Evolutionary conservation across 441 rosid genomes (phyloP).

Genomic region (Bruguiera hainesii): DNA sequence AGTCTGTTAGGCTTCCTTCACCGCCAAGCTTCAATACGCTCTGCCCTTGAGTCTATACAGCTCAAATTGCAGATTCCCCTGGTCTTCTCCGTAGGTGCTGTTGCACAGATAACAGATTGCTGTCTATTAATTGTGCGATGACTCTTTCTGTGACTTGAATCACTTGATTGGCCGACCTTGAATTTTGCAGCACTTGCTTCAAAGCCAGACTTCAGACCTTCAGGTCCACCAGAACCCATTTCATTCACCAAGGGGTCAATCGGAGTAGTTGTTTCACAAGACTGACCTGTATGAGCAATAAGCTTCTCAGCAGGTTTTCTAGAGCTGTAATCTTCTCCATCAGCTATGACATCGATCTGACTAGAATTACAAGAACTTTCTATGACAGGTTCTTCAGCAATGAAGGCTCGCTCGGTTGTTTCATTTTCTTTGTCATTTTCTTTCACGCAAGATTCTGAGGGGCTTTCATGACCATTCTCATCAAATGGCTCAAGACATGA

Average conservation of each 20-base stretch:
- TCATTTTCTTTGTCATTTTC: slow-evolving; percentile 32
- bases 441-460: slow-evolving; percentile 37
- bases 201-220: slow-evolving; percentile 18
- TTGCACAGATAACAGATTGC: slow-evolving; percentile 29
- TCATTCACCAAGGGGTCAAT: slow-evolving; percentile 19
- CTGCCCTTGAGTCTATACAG: slow-evolving; percentile 54
- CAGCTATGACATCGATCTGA: slow-evolving; percentile 20
- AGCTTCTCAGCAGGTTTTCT: slow-evolving; percentile 10
- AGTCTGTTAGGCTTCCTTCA: slow-evolving; percentile 26
- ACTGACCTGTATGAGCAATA: slow-evolving; percentile 18
- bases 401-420: slow-evolving; percentile 29
- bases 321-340: slow-evolving; percentile 19
- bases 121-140: slow-evolving; percentile 26
- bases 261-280: slow-evolving; percentile 16
- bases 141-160: slow-evolving; percentile 28
- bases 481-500: slow-evolving; percentile 44
- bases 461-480: slow-evolving; percentile 56
- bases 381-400: slow-evolving; percentile 37
- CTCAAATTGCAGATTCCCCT: slow-evolving; percentile 48
- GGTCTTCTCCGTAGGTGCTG: slow-evolving; percentile 32
- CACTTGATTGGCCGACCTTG: slow-evolving; percentile 39
- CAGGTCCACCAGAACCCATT: slow-evolving; percentile 30
- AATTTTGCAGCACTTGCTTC: slow-evolving; percentile 24
- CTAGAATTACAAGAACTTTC: slow-evolving; percentile 30
- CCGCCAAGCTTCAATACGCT: slow-evolving; percentile 75